Percentiles rank a stretch among this genome's conserved stretches.
These are phyloP conservation scores for Spiraea crenata DNA, from an alignment of 331 rosid genomes.

Conservation along the genomic window DNA sequence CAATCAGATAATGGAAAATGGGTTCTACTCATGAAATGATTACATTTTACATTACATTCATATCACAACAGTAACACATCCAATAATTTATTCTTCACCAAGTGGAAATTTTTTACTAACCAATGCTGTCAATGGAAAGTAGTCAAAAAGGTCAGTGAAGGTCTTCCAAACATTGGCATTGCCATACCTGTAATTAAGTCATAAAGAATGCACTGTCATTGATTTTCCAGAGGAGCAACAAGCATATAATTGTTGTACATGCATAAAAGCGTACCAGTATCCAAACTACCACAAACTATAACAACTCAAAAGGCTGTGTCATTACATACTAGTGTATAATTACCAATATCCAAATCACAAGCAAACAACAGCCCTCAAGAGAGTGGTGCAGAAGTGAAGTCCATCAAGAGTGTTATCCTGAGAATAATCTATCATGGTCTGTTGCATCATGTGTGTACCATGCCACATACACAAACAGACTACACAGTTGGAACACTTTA, in stretches of 20 bases:
- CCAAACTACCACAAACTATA: slow-evolving; percentile 1
- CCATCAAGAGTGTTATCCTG: slow-evolving; percentile 1
- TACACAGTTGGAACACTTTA: neutral
- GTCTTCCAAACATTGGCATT: slow-evolving; percentile 95
- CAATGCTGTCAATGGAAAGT: slow-evolving; percentile 81
- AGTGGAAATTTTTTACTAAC: slow-evolving; percentile 48
- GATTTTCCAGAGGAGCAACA: slow-evolving; percentile 15
- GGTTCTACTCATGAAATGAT: neutral
- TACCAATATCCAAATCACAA: neutral
- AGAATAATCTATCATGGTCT: neutral
- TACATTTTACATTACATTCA: neutral
- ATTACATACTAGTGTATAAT: neutral
- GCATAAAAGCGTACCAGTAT: neutral
- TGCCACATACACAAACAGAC: neutral
- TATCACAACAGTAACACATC: slow-evolving; percentile 14
- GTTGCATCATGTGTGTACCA: neutral
- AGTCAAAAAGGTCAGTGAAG: slow-evolving; percentile 94
- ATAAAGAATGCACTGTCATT: slow-evolving; percentile 20
- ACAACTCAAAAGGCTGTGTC: neutral
- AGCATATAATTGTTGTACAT: slow-evolving; percentile 13
- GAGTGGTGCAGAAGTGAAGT: slow-evolving; percentile 9
- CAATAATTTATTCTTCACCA: slow-evolving; percentile 1
- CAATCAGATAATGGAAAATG: too few relatives aligned
- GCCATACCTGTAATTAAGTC: slow-evolving; percentile 71
- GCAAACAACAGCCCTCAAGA: neutral